phyloP scores from a whole-genome alignment of 106 monocot genomes.

The Gastrodia elata region DNA sequence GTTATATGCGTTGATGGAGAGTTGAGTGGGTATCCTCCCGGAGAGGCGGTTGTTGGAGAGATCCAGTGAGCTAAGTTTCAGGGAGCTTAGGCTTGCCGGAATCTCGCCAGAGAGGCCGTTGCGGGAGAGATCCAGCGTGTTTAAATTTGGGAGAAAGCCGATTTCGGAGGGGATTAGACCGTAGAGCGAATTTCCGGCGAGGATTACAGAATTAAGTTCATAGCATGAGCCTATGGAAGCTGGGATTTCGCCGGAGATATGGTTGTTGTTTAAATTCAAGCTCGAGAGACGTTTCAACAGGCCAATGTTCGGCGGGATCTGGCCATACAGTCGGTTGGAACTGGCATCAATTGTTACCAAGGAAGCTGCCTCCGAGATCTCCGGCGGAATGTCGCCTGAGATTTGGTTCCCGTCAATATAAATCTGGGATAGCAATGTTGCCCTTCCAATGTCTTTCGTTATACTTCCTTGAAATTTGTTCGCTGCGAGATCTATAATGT shows the following conservation, averaged over 20 bases:
- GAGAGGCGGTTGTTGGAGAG: slow-evolving; percentile 27
- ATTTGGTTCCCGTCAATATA: slow-evolving; percentile 27
- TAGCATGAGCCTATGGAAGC: slow-evolving; percentile 18
- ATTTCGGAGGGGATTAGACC: slow-evolving; percentile 39
- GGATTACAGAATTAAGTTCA: slow-evolving; percentile 27
- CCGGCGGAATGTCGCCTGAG: slow-evolving; percentile 38
- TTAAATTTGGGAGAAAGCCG: slow-evolving; percentile 23
- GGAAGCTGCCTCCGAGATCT: slow-evolving; percentile 30
- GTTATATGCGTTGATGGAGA: slow-evolving; percentile 29
- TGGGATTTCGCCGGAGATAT: slow-evolving; percentile 38
- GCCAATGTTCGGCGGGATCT: slow-evolving; percentile 34
- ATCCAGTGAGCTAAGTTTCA: slow-evolving; percentile 24
- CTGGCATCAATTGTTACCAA: slow-evolving; percentile 27
- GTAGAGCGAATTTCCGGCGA: slow-evolving; percentile 32
- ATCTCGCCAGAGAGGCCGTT: slow-evolving; percentile 42
- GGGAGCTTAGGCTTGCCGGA: slow-evolving; percentile 18
- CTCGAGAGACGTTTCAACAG: slow-evolving; percentile 20
- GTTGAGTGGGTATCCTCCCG: slow-evolving; percentile 15
- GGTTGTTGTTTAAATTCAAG: slow-evolving; percentile 21
- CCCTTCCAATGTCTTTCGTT: slow-evolving; percentile 22
- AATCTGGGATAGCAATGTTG: slow-evolving; percentile 32
- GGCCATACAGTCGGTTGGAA: slow-evolving; percentile 29
- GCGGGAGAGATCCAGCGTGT: slow-evolving; percentile 28
- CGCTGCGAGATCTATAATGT: slow-evolving; percentile 36
- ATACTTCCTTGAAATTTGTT: slow-evolving; percentile 37